Conservation (phyloP, 164 flowering plant species). For the Vitis vinifera region ASM3070453v1 NC_081808.1:17433501-17434000, state of each 20-base stretch:
- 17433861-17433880: conserved; percentile 33
- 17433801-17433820: conserved; percentile 34
- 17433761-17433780: conserved; percentile 16
- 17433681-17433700: too few relatives aligned
- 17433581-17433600: conserved; percentile 33
- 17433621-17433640: too few relatives aligned
- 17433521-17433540: not conserved
- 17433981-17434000: too few relatives aligned
- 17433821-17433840: conserved; percentile 37
- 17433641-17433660: too few relatives aligned
- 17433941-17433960: too few relatives aligned
- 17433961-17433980: too few relatives aligned
- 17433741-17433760: conserved; percentile 14
- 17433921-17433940: not conserved
- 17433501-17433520: conserved; percentile 27
- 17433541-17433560: not conserved
- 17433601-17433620: conserved; percentile 27
- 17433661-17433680: too few relatives aligned
- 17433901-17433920: too few relatives aligned
- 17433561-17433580: conserved; percentile 31
- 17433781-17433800: conserved; percentile 41
- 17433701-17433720: not conserved
- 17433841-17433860: not conserved
- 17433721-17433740: conserved; percentile 44
- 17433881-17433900: too few relatives aligned